Percentiles rank a stretch among this genome's conserved stretches.
phyloP scores from a whole-genome alignment of 148 eudicot genomes.

The Rhododendron williamsianum region DNA sequence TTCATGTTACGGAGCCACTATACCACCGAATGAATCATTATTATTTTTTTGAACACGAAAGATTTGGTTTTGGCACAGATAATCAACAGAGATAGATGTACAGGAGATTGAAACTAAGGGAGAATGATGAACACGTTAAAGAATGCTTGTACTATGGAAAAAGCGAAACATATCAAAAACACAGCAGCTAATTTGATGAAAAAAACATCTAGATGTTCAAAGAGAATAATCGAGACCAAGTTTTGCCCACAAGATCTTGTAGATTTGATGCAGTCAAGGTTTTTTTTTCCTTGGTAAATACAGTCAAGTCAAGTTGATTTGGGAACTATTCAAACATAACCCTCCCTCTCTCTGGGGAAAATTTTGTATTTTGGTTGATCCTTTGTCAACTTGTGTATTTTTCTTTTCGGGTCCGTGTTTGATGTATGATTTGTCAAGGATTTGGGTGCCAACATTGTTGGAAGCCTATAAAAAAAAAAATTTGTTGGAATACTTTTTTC shows the following conservation, averaged over 20 bases:
- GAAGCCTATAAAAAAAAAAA: no score
- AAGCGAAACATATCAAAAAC: not conserved
- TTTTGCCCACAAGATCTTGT: not conserved
- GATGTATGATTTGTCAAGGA: no score
- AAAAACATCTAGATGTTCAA: not conserved
- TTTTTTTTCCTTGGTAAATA: no score
- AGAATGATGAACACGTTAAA: not conserved
- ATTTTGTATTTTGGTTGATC: no score
- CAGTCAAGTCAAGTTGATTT: not conserved
- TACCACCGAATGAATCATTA: no score
- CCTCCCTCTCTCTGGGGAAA: no score
- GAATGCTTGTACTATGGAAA: not conserved
- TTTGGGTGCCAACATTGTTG: no score
- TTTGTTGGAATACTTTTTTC: no score
- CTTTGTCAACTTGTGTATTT: no score
- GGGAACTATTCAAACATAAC: not conserved
- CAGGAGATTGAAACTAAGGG: not conserved
- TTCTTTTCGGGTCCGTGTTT: no score
- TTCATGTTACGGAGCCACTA: no score
- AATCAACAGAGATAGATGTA: not conserved
- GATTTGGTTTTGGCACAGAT: not conserved
- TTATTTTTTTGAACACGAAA: not conserved
- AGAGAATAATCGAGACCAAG: not conserved
- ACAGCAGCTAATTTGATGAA: not conserved
- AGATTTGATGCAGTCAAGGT: not conserved